These are phyloP conservation scores for Hypoxylon trugodes DNA, from an alignment of 495 filamentous ascomycete genomes.

Conservation along the genomic window DNA sequence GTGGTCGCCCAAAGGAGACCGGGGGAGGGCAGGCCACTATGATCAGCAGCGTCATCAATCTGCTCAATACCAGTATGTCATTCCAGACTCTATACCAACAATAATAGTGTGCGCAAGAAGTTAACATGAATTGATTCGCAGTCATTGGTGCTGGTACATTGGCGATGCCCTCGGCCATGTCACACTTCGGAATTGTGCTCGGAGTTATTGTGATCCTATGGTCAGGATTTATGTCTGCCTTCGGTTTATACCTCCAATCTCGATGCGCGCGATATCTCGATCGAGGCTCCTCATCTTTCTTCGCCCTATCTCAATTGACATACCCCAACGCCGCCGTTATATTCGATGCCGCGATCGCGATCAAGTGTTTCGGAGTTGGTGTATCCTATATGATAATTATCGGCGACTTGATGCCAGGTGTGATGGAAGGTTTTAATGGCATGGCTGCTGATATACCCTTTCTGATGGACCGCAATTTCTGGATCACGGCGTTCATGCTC, in stretches of 20 bases:
- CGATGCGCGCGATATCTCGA: slow-evolving; percentile 93
- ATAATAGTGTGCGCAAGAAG: background rate
- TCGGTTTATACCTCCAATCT: slow-evolving; percentile 93
- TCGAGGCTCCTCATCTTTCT: slow-evolving; percentile 79
- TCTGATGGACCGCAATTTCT: slow-evolving; percentile 89
- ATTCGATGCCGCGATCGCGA: slow-evolving; percentile 94
- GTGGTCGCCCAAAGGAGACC: slow-evolving; percentile 49
- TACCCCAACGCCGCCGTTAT: slow-evolving; percentile 96
- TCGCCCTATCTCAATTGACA: slow-evolving; percentile 91
- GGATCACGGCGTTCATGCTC: slow-evolving; percentile 98
- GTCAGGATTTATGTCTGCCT: slow-evolving; percentile 86
- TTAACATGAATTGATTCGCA: slow-evolving; percentile 45
- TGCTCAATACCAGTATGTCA: slow-evolving; percentile 88
- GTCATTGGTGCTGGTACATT: slow-evolving; percentile 94
- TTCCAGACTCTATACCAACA: background rate
- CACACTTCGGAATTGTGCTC: slow-evolving; percentile 86
- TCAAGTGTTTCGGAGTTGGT: slow-evolving; percentile 98
- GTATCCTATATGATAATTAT: slow-evolving; percentile 99
- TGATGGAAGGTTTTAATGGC: slow-evolving; percentile 74
- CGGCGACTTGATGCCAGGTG: slow-evolving; percentile 96
- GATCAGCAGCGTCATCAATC: slow-evolving; percentile 90
- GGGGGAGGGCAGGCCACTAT: slow-evolving; percentile 80
- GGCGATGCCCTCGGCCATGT: slow-evolving; percentile 92
- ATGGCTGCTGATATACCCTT: slow-evolving; percentile 68
- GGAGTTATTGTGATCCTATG: slow-evolving; percentile 87